These are phyloP conservation scores for Colletotrichum sp. DNA, from an alignment of 2,329 filamentous ascomycete genomes.

Conservation along the genomic window DNA sequence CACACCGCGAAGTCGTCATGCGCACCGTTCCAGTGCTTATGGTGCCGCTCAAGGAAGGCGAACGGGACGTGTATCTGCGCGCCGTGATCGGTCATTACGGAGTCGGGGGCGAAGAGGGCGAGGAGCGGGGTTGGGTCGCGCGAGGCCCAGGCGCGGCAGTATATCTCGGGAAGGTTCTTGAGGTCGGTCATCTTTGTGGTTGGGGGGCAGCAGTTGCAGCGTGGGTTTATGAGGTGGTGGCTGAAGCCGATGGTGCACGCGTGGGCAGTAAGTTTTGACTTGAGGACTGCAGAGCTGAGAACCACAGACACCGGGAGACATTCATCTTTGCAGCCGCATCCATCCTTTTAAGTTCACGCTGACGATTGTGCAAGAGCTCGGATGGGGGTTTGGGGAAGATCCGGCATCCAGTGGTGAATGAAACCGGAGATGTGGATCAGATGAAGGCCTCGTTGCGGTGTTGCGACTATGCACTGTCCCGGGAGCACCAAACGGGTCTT, in stretches of 20 bases:
- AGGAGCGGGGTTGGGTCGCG: not conserved
- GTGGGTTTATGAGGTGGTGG: too few species aligned
- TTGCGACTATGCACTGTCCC: not conserved
- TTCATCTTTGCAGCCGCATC: not conserved
- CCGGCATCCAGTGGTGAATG: not conserved
- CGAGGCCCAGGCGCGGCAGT: not conserved
- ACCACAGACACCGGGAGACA: not conserved
- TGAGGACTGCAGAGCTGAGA: not conserved
- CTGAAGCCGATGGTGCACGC: too few species aligned
- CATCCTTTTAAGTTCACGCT: not conserved
- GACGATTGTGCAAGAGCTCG: not conserved
- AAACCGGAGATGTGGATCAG: constrained; percentile 5
- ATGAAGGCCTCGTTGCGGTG: not conserved
- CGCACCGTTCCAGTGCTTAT: constrained; percentile 16
- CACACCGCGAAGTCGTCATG: constrained; percentile 5
- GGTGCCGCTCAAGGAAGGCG: constrained; percentile 6
- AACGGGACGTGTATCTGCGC: constrained; percentile 5
- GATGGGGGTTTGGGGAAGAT: constrained; percentile 7
- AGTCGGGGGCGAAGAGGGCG: not conserved
- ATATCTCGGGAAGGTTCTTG: not conserved
- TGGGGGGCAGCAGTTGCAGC: too few species aligned
- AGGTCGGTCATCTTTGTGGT: not conserved
- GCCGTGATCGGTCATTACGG: constrained; percentile 13
- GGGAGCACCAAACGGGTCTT: not conserved
- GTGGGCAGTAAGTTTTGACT: not conserved